phyloP scores from a whole-genome alignment of 495 filamentous ascomycete genomes.

The Tetracladium setigerum region DNA sequence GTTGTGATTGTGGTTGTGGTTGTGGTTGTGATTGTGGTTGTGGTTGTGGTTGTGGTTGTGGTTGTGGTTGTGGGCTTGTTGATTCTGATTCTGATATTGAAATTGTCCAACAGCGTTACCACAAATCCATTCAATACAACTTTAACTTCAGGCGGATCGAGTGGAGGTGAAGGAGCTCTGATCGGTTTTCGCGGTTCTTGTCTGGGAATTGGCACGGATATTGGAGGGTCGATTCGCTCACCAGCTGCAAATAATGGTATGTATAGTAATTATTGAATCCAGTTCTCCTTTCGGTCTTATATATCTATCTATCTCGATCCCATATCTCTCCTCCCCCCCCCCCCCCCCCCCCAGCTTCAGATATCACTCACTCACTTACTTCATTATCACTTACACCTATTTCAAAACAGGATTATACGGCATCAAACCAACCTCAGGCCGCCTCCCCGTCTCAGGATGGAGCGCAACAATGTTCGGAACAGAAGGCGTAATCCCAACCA shows the following conservation, averaged over 20 bases:
- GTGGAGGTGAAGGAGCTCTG: constrained; percentile 62
- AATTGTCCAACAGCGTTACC: constrained; percentile 35
- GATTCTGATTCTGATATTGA: constrained; percentile 18
- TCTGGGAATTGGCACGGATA: constrained; percentile 62
- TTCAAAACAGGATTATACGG: constrained; percentile 44
- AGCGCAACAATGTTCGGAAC: constrained; percentile 41
- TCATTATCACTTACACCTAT: too few species aligned
- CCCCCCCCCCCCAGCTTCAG: too few species aligned
- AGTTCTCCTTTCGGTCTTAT: too few species aligned
- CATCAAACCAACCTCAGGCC: constrained; percentile 50
- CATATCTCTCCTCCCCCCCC: too few species aligned
- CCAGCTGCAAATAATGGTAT: constrained; percentile 53
- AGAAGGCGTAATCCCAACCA: constrained; percentile 51
- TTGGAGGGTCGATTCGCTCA: constrained; percentile 59
- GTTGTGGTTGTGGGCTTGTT: too few species aligned
- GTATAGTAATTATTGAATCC: constrained; percentile 17
- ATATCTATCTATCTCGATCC: too few species aligned
- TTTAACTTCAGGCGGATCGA: constrained; percentile 54
- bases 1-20: too few species aligned
- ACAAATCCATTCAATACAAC: constrained; percentile 49
- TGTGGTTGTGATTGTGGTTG: too few species aligned
- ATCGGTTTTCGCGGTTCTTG: constrained; percentile 48
- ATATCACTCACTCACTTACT: too few species aligned
- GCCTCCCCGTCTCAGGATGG: constrained; percentile 47
- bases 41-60: too few species aligned